phyloP scores from a whole-genome alignment of 2,329 filamentous ascomycete species.

The Chaetomium globosum region DNA sequence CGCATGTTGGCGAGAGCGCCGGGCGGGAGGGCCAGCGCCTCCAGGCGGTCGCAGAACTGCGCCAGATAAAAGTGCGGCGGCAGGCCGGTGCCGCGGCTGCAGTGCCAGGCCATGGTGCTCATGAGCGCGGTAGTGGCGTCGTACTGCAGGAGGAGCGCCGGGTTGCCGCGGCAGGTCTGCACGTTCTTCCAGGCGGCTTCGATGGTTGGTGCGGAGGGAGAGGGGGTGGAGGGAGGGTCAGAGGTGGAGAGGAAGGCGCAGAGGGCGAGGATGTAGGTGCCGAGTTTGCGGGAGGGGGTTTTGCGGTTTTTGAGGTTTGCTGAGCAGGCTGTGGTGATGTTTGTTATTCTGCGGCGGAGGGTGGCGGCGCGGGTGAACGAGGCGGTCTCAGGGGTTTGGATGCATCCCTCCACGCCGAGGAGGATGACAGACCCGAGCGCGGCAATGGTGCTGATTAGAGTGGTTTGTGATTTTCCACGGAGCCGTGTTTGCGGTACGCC shows the following conservation, averaged over 20 bases:
- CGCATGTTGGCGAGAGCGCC: slow-evolving; percentile 46
- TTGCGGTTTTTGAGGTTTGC: slow-evolving; percentile 33
- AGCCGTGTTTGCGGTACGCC: slow-evolving; percentile 28
- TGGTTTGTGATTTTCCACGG: slow-evolving; percentile 41
- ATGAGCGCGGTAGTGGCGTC: slow-evolving; percentile 46
- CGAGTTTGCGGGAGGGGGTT: slow-evolving; percentile 30
- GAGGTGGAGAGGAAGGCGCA: slow-evolving; percentile 32
- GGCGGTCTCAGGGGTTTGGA: not conserved
- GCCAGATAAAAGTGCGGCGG: slow-evolving; percentile 46
- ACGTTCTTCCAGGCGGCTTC: slow-evolving; percentile 30
- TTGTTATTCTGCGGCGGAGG: slow-evolving; percentile 33
- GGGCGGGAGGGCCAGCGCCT: slow-evolving; percentile 41
- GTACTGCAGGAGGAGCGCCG: slow-evolving; percentile 37
- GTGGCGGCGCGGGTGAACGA: slow-evolving; percentile 19
- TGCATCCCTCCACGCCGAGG: slow-evolving; percentile 33
- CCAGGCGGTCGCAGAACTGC: slow-evolving; percentile 48
- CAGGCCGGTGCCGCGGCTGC: slow-evolving; percentile 46
- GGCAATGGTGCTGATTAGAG: slow-evolving; percentile 48
- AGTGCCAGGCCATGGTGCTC: slow-evolving; percentile 52
- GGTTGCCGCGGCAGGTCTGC: slow-evolving; percentile 20
- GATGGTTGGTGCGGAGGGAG: not conserved
- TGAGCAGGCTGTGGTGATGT: slow-evolving; percentile 41
- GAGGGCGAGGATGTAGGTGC: slow-evolving; percentile 34
- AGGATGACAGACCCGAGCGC: slow-evolving; percentile 46
- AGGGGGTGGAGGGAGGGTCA: not conserved